phyloP scores from a whole-genome alignment of 345 rosid genomes.

The Cochlearia excelsa region DNA sequence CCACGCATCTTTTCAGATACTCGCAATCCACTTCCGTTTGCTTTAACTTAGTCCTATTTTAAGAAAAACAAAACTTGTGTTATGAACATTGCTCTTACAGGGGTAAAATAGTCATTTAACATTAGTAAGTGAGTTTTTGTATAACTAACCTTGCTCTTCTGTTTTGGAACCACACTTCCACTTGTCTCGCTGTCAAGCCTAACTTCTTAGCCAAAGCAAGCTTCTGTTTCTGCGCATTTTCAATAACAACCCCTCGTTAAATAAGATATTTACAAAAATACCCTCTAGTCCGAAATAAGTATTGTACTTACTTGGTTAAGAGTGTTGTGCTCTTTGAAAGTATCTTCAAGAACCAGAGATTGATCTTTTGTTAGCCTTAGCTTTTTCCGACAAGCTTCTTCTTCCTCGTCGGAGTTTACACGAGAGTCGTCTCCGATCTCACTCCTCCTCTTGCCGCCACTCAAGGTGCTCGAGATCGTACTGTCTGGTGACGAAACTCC shows the following conservation, averaged over 20 bases:
- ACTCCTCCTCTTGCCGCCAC: slow-evolving; percentile 71
- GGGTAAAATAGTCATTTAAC: slow-evolving; percentile 12
- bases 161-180: slow-evolving; percentile 99
- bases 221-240: slow-evolving; percentile 73
- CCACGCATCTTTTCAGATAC: slow-evolving; percentile 88
- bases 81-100: background rate
- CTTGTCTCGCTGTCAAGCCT: slow-evolving; percentile 84
- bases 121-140: background rate
- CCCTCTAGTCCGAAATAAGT: too few species aligned
- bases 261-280: background rate
- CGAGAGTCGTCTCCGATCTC: slow-evolving; percentile 64
- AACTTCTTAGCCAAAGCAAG: slow-evolving; percentile 80
- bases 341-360: slow-evolving; percentile 86
- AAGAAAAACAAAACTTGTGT: background rate
- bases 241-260: slow-evolving; percentile 17
- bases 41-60: slow-evolving; percentile 84
- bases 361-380: slow-evolving; percentile 93
- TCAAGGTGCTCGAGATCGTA: slow-evolving; percentile 73
- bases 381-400: slow-evolving; percentile 90
- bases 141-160: slow-evolving; percentile 84
- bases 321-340: slow-evolving; percentile 91
- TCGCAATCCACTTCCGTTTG: slow-evolving; percentile 99
- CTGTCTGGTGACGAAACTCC: slow-evolving; percentile 95
- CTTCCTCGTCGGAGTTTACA: slow-evolving; percentile 56
- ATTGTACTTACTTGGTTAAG: slow-evolving; percentile 94